phyloP scores from a whole-genome alignment of 2,329 filamentous ascomycete genomes.

The Trichoderma cornu-damae region DNA sequence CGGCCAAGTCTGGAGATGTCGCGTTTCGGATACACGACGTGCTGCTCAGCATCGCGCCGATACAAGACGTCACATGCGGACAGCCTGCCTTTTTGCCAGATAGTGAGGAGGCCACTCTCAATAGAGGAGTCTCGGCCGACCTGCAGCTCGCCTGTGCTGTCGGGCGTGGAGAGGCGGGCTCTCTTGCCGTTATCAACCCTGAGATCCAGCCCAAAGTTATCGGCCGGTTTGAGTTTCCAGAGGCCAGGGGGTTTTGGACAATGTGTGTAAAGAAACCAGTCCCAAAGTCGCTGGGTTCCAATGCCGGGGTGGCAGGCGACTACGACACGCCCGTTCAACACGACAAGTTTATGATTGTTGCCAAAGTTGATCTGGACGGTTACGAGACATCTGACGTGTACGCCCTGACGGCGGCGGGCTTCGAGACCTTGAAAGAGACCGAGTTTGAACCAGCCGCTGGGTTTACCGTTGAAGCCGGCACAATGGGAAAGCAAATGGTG shows the following conservation, averaged over 20 bases:
- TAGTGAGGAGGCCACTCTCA: slow-evolving; percentile 41
- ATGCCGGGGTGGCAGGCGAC: slow-evolving; percentile 48
- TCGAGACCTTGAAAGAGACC: slow-evolving; percentile 71
- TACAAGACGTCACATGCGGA: slow-evolving; percentile 69
- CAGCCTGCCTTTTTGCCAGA: slow-evolving; percentile 43
- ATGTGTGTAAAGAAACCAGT: slow-evolving; percentile 63
- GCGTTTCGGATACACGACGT: slow-evolving; percentile 72
- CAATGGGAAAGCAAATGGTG: slow-evolving; percentile 71
- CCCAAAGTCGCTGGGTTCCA: slow-evolving; percentile 53
- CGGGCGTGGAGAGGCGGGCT: slow-evolving; percentile 61
- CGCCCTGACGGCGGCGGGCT: slow-evolving; percentile 63
- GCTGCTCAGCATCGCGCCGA: slow-evolving; percentile 72
- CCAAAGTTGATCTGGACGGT: slow-evolving; percentile 62
- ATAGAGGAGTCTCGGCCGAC: slow-evolving; percentile 47
- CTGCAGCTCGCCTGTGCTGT: slow-evolving; percentile 56
- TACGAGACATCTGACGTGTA: slow-evolving; percentile 77
- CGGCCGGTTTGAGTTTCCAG: slow-evolving; percentile 65
- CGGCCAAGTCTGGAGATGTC: slow-evolving; percentile 57
- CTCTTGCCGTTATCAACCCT: slow-evolving; percentile 70
- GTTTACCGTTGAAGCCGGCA: slow-evolving; percentile 77
- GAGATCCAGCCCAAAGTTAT: slow-evolving; percentile 70
- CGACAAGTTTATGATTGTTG: slow-evolving; percentile 78
- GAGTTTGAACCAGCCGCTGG: slow-evolving; percentile 92
- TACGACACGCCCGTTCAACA: slow-evolving; percentile 58
- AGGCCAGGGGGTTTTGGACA: slow-evolving; percentile 75